Percentiles rank a stretch among this genome's conserved stretches.
phyloP scores from a whole-genome alignment of 176 grass and related monocot genomes.

The Hyparrhenia diplandra region DNA sequence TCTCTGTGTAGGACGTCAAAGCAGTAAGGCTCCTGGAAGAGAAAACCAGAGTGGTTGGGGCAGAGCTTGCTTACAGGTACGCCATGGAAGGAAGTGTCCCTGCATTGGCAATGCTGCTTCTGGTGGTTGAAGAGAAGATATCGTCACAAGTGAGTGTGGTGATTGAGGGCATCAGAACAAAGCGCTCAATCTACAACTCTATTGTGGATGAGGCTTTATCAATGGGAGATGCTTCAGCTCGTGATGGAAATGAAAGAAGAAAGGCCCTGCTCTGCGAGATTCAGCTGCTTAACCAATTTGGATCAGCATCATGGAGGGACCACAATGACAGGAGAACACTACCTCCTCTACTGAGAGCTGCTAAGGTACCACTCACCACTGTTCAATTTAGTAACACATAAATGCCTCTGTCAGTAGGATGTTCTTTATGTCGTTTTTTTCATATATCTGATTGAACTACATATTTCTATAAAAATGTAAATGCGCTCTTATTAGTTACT shows the following conservation, averaged over 20 bases:
- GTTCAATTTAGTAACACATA: neutral
- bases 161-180: conserved; percentile 43
- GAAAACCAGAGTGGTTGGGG: conserved; percentile 41
- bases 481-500: neutral
- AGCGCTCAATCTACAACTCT: conserved; percentile 46
- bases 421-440: neutral
- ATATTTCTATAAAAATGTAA: neutral
- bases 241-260: conserved; percentile 38
- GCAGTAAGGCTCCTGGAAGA: conserved; percentile 46
- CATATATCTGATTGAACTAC: neutral
- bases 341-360: conserved; percentile 46
- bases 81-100: conserved; percentile 47
- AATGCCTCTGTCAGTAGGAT: neutral
- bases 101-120: conserved; percentile 42
- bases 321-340: conserved; percentile 30
- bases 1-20: conserved; percentile 41
- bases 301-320: conserved; percentile 29
- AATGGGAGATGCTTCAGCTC: conserved; percentile 25
- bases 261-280: conserved; percentile 50
- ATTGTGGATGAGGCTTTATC: conserved; percentile 53
- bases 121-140: conserved; percentile 54
- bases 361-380: conserved; percentile 26
- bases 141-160: conserved; percentile 36
- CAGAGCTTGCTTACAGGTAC: conserved; percentile 47
- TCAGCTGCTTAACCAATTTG: conserved; percentile 55